These are phyloP conservation scores for Xylaria sp. DNA, from an alignment of 2,329 filamentous ascomycete genomes.

Conservation along the genomic window DNA sequence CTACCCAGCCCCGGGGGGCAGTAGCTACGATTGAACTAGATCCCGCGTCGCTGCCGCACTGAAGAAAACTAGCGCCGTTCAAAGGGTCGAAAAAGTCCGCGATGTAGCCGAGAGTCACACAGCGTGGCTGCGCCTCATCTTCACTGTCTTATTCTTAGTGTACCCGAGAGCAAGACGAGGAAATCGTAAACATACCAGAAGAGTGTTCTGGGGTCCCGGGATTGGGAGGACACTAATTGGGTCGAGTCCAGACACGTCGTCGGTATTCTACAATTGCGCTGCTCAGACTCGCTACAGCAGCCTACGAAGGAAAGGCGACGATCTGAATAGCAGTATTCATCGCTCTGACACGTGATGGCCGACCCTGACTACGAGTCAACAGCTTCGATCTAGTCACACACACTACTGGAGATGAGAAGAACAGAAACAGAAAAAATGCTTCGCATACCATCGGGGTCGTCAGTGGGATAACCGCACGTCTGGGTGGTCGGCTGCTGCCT, in stretches of 20 bases:
- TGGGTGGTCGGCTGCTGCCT: conserved; percentile 22
- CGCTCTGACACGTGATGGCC: conserved; percentile 27
- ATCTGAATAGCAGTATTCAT: conserved; percentile 28
- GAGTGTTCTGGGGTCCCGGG: conserved; percentile 27
- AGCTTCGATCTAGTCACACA: conserved; percentile 4
- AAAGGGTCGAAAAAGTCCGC: conserved; percentile 32
- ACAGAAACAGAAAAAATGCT: conserved; percentile 1
- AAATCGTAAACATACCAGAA: conserved; percentile 28
- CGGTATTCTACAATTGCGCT: conserved; percentile 30
- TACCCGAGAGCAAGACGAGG: conserved; percentile 2
- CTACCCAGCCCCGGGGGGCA: conserved; percentile 14
- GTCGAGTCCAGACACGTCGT: conserved; percentile 35
- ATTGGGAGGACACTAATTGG: conserved; percentile 8
- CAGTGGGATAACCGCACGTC: conserved; percentile 33
- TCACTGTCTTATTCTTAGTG: conserved; percentile 27
- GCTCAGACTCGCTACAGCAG: conserved; percentile 31
- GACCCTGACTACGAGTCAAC: conserved; percentile 27
- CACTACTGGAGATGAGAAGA: too few species aligned
- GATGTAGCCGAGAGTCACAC: conserved; percentile 36
- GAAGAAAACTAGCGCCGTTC: conserved; percentile 32
- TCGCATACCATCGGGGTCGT: conserved; percentile 30
- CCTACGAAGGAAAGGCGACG: conserved; percentile 25
- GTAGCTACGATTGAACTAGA: conserved; percentile 31
- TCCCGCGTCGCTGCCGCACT: conserved; percentile 29
- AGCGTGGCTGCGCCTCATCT: conserved; percentile 28